Percentiles rank a stretch among this genome's conserved stretches.
phyloP scores from a whole-genome alignment of 495 filamentous ascomycete genomes.

The Penicillium coprophilum region DNA sequence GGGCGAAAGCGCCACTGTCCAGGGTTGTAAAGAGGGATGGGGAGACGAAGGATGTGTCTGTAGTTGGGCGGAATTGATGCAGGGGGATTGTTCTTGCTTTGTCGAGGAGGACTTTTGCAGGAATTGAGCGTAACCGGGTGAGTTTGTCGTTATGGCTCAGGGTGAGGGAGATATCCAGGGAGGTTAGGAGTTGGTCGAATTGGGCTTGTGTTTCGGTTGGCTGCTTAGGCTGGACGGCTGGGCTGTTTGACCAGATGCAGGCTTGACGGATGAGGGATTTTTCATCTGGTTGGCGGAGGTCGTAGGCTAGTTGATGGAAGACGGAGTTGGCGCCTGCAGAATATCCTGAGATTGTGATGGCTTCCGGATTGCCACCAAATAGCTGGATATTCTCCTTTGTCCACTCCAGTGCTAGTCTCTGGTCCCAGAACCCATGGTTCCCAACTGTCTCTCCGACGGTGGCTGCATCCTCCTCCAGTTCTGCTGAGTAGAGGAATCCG shows the following conservation, averaged over 20 bases:
- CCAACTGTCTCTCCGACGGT: constrained; percentile 40
- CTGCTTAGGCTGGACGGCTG: constrained; percentile 53
- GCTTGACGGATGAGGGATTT: constrained; percentile 45
- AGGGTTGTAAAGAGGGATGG: constrained; percentile 46
- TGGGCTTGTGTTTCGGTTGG: constrained; percentile 48
- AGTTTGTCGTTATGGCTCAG: constrained; percentile 47
- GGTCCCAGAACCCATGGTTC: constrained; percentile 71
- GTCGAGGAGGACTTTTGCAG: constrained; percentile 39
- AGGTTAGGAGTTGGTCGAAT: constrained; percentile 54
- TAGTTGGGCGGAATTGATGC: constrained; percentile 56
- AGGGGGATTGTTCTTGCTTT: constrained; percentile 37
- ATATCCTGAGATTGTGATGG: constrained; percentile 65
- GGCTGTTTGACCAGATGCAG: constrained; percentile 57
- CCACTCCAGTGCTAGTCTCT: constrained; percentile 64
- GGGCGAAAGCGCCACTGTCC: constrained; percentile 50
- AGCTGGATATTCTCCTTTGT: constrained; percentile 57
- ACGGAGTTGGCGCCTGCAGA: constrained; percentile 67
- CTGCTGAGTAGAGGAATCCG: constrained; percentile 61
- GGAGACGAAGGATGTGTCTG: constrained; percentile 50
- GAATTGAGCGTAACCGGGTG: constrained; percentile 40
- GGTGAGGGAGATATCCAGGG: constrained; percentile 44
- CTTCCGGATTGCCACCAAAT: constrained; percentile 62
- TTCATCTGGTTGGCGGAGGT: constrained; percentile 45
- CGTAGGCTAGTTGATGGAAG: constrained; percentile 58
- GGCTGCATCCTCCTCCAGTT: constrained; percentile 54